Evolutionary conservation across 345 rosid genomes (phyloP).

Genomic region (Ceriops tagal): DNA sequence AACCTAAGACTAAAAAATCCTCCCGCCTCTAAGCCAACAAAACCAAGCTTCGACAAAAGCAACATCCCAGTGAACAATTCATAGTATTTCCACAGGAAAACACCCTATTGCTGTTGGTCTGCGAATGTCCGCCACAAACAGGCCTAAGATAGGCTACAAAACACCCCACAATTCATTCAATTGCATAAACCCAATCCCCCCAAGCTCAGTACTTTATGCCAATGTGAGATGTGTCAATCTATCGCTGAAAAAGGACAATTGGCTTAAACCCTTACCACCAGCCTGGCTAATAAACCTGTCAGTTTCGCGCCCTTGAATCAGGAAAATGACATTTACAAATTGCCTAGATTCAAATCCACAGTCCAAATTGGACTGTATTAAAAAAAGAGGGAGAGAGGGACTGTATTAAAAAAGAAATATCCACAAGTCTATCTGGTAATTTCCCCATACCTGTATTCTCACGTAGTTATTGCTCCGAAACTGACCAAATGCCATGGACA

Average conservation of each 20-base stretch:
- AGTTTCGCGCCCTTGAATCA: conserved; percentile 25
- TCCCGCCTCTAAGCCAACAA: conserved; percentile 8
- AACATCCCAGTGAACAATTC: not conserved
- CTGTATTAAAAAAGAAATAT: not conserved
- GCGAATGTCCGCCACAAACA: conserved; percentile 5
- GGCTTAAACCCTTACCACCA: conserved; percentile 36
- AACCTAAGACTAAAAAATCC: not conserved
- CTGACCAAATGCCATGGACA: conserved; percentile 91
- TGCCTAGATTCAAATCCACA: conserved; percentile 6
- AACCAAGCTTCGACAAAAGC: not conserved
- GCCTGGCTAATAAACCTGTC: conserved; percentile 32
- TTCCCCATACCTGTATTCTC: conserved; percentile 74
- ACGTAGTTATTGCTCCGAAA: conserved; percentile 67
- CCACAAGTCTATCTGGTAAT: not conserved
- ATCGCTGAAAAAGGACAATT: conserved; percentile 17
- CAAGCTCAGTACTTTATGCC: not conserved
- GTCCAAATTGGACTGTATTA: not conserved
- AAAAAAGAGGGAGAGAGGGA: too few relatives aligned
- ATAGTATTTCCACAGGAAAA: not conserved
- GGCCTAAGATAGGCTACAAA: not conserved
- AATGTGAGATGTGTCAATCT: not conserved
- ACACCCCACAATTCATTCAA: conserved; percentile 2
- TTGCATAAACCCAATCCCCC: conserved; percentile 10
- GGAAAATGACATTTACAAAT: conserved; percentile 9
- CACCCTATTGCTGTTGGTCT: not conserved